These are phyloP conservation scores for Suillus tomentosus DNA, from an alignment of 768 basidiomycete species.

Conservation along the genomic window DNA sequence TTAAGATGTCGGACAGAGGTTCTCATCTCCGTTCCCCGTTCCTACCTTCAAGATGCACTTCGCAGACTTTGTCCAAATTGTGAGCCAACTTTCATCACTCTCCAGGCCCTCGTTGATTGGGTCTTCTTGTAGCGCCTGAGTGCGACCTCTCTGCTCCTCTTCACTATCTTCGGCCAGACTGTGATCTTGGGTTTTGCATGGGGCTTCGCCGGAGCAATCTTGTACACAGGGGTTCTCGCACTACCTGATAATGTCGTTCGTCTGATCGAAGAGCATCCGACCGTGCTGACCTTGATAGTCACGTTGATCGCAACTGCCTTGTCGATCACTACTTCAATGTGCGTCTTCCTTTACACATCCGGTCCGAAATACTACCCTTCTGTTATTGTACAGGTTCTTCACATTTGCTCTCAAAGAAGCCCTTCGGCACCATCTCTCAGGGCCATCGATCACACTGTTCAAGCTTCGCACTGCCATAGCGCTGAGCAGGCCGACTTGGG, in stretches of 20 bases:
- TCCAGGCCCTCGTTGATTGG: background rate
- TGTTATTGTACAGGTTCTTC: background rate
- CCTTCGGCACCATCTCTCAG: background rate
- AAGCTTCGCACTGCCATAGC: background rate
- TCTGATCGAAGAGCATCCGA: background rate
- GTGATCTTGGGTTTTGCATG: conserved; percentile 3
- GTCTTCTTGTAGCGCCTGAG: background rate
- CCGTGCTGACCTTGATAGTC: background rate
- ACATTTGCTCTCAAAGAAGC: background rate
- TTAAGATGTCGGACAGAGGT: background rate
- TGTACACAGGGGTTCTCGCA: background rate
- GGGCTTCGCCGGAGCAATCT: background rate
- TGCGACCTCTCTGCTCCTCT: background rate
- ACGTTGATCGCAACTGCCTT: background rate
- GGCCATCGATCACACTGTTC: background rate
- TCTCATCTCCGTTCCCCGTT: too few relatives aligned
- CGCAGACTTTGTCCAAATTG: background rate
- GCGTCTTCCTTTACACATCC: background rate
- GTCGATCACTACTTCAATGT: conserved; percentile 2
- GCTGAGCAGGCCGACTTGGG: background rate
- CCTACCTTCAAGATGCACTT: background rate
- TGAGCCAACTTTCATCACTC: background rate
- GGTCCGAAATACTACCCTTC: background rate
- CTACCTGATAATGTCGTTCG: background rate
- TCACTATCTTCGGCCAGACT: conserved; percentile 3